Evolutionary conservation across 1,139 yeast genomes (phyloP), one percentile per base, ranked within the genome.

Genomic region (Blastobotrys raffinosifermentans): DNA sequence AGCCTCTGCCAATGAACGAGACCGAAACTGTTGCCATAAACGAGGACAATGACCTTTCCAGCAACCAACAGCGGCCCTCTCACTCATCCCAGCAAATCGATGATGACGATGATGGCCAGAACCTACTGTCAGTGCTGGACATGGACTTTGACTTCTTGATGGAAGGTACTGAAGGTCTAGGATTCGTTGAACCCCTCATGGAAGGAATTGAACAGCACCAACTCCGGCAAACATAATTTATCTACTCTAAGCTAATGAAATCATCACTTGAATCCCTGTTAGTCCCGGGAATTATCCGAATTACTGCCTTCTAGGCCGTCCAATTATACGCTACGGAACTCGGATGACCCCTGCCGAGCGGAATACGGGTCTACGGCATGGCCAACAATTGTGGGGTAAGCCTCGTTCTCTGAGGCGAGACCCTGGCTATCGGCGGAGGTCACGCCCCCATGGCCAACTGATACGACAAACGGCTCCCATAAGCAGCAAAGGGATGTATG

Each of bases 171-270:
- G 77, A 83, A 26, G 94, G 95, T 14, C 66, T 85, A 38, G 94
- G 84, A 43, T 85, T 85, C 50, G 95, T 84, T 23, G 94, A 83
- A 30, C 93, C 93, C 2, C 80, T 93, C 78, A 82, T 94, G 6
- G 89, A 82, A 55, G 80, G 82, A 72, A 74, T 85, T 37, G 94
- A 84, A 55, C 84, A 79, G 34, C 57, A 52, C 19, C 54, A 52
- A 29, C 45, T 41, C 42, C 43, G 41, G 40, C 48, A 41, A 17
- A 15, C n/a, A n/a, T n/a, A n/a, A n/a, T n/a, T n/a, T n/a, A n/a
- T n/a, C n/a, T n/a, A n/a, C n/a, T 25, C 25, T 32, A 35, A 31
- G 21, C 34, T 18, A 19, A 22, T n/a, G 10, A 3, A 13, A 13
- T 11, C 10, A 22, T 22, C 10, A 6, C 10, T 20, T 20, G 7